A percentile compares a stretch with the other conserved stretches of the same genome.
These are phyloP conservation scores for Neofusicoccum sp. DNA, from an alignment of 2,329 filamentous ascomycete genomes.

Conservation along the genomic window DNA sequence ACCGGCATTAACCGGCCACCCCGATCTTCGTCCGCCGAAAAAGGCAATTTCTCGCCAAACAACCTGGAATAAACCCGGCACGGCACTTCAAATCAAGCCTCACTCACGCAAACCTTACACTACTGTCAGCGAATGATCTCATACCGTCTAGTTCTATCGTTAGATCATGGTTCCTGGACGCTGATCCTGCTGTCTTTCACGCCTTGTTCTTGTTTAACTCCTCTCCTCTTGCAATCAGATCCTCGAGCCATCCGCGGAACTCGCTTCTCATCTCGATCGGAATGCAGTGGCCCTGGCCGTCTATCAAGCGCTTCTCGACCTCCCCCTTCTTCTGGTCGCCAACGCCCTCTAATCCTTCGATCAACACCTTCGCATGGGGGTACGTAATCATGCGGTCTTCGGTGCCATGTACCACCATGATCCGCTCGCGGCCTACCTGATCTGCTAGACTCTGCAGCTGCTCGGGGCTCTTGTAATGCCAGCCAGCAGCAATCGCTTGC, in stretches of 20 bases:
- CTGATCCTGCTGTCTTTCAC: not conserved
- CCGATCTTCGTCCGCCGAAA: not conserved
- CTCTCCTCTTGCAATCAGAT: slow-evolving; percentile 57
- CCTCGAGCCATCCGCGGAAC: slow-evolving; percentile 67
- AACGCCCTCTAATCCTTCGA: slow-evolving; percentile 55
- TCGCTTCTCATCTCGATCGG: slow-evolving; percentile 71
- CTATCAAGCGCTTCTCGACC: slow-evolving; percentile 62
- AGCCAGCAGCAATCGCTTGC: slow-evolving; percentile 76
- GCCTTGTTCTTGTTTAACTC: slow-evolving; percentile 40
- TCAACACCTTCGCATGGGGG: slow-evolving; percentile 69
- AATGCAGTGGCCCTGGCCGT: slow-evolving; percentile 75
- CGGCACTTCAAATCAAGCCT: not conserved
- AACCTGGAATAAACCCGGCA: not conserved
- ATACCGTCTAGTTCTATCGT: not conserved
- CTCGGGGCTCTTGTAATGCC: slow-evolving; percentile 72
- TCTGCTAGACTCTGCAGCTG: slow-evolving; percentile 70
- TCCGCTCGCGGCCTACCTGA: slow-evolving; percentile 69
- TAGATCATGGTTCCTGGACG: not conserved
- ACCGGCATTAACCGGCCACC: not conserved
- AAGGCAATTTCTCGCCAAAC: slow-evolving; percentile 4
- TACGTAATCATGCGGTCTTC: slow-evolving; percentile 77
- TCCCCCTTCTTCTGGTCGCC: slow-evolving; percentile 45
- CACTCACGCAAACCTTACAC: not conserved
- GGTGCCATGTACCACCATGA: slow-evolving; percentile 77
- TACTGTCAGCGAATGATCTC: not conserved